Evolutionary conservation across 257 asterid species (phyloP).

Genomic region (Knoxia roxburghii): DNA sequence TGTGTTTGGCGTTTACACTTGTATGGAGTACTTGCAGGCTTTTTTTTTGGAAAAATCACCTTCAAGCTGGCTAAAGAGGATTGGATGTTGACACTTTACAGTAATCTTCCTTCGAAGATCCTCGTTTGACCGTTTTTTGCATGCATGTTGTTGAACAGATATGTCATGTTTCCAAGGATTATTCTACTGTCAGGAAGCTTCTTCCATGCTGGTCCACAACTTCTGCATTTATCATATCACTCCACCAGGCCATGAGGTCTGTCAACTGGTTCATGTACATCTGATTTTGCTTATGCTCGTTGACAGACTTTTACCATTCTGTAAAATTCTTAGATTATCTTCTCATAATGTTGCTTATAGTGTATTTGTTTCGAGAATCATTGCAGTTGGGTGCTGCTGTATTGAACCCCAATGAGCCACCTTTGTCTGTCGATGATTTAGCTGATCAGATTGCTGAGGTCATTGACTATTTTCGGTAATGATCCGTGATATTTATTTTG

Average conservation of each 20-base stretch:
- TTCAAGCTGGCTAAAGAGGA: slow-evolving; percentile 15
- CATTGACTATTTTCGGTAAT: slow-evolving; percentile 48
- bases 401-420: slow-evolving; percentile 29
- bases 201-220: slow-evolving; percentile 46
- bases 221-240: slow-evolving; percentile 50
- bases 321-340: slow-evolving; percentile 13
- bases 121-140: slow-evolving; percentile 9
- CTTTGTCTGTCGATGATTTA: slow-evolving; percentile 41
- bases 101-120: slow-evolving; percentile 6
- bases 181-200: slow-evolving; percentile 47
- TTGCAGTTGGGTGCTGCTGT: slow-evolving; percentile 46
- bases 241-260: slow-evolving; percentile 55
- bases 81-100: neutral
- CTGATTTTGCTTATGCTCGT: neutral
- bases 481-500: neutral
- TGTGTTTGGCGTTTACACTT: neutral
- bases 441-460: slow-evolving; percentile 46
- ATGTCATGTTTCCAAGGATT: slow-evolving; percentile 54
- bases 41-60: neutral
- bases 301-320: neutral
- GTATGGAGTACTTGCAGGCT: neutral
- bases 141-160: slow-evolving; percentile 33
- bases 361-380: slow-evolving; percentile 19
- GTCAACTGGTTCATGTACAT: slow-evolving; percentile 14
- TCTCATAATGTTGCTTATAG: slow-evolving; percentile 18